Percentiles rank a stretch among this genome's conserved stretches.
Evolutionary conservation across 805 yeast genomes (phyloP).

Genomic region (Wickerhamiella parazyma): DNA sequence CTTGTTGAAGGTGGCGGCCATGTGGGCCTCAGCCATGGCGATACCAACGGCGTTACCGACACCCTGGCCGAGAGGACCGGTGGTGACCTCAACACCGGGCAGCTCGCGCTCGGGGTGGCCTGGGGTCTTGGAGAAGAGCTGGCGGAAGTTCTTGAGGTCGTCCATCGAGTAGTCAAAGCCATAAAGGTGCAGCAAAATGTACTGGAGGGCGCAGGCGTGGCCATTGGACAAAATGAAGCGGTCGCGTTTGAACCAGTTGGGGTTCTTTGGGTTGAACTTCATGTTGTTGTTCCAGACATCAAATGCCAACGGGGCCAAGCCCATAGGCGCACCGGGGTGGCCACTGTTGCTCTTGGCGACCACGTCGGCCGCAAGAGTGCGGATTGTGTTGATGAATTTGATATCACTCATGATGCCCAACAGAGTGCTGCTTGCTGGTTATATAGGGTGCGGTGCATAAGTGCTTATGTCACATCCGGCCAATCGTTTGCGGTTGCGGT

Average conservation of each 20-base stretch:
- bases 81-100: slow-evolving; percentile 92
- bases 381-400: slow-evolving; percentile 73
- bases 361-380: slow-evolving; percentile 76
- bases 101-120: slow-evolving; percentile 93
- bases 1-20: slow-evolving; percentile 88
- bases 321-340: slow-evolving; percentile 99
- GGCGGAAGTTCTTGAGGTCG: slow-evolving; percentile 84
- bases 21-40: slow-evolving; percentile 85
- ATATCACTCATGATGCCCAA: slow-evolving; percentile 36
- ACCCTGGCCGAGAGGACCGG: slow-evolving; percentile 99
- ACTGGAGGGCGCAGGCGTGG: slow-evolving; percentile 85
- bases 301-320: slow-evolving; percentile 93
- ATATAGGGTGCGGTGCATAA: not conserved
- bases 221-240: slow-evolving; percentile 93
- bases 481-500: too few species aligned
- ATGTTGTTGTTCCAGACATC: slow-evolving; percentile 59
- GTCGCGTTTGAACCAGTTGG: slow-evolving; percentile 88
- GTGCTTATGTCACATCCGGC: too few species aligned
- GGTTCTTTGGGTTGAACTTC: slow-evolving; percentile 82
- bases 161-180: slow-evolving; percentile 74
- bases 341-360: slow-evolving; percentile 87
- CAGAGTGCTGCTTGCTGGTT: not conserved
- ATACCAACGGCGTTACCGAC: slow-evolving; percentile 89
- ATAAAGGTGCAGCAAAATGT: slow-evolving; percentile 69
- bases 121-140: slow-evolving; percentile 79